Percentiles rank a stretch among this genome's conserved stretches.
Evolutionary conservation across 2,329 filamentous ascomycete genomes (phyloP).

Genomic region (Fusarium sp.): DNA sequence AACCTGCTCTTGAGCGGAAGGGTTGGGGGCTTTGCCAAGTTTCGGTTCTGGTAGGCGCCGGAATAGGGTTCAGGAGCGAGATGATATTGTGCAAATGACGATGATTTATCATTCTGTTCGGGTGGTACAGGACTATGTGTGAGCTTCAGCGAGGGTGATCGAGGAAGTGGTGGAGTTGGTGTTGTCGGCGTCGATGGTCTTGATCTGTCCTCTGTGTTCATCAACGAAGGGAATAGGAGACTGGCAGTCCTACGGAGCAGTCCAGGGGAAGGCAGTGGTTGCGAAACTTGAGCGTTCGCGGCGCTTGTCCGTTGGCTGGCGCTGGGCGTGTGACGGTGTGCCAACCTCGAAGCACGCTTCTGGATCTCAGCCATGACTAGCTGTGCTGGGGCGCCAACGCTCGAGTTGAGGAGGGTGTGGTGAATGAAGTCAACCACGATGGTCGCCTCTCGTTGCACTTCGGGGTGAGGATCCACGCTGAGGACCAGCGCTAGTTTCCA

Average conservation of each 20-base stretch:
- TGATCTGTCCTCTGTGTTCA: slow-evolving; percentile 60
- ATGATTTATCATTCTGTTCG: slow-evolving; percentile 76
- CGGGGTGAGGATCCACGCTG: slow-evolving; percentile 93
- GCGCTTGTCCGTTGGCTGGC: slow-evolving; percentile 58
- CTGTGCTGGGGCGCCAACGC: slow-evolving; percentile 78
- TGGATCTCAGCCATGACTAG: slow-evolving; percentile 80
- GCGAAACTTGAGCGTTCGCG: slow-evolving; percentile 51
- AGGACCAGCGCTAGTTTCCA: slow-evolving; percentile 95
- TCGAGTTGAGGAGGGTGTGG: slow-evolving; percentile 80
- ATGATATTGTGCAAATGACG: slow-evolving; percentile 76
- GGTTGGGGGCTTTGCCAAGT: slow-evolving; percentile 67
- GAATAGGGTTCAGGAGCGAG: slow-evolving; percentile 83
- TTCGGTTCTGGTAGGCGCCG: slow-evolving; percentile 75
- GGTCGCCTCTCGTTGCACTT: slow-evolving; percentile 87
- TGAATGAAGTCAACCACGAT: slow-evolving; percentile 90
- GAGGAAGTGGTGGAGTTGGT: slow-evolving; percentile 42
- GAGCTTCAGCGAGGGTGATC: slow-evolving; percentile 52
- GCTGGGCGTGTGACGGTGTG: slow-evolving; percentile 57
- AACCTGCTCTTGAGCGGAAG: slow-evolving; percentile 87
- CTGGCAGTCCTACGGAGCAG: slow-evolving; percentile 74
- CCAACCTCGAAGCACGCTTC: slow-evolving; percentile 60
- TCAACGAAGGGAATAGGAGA: slow-evolving; percentile 70
- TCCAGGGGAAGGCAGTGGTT: slow-evolving; percentile 67
- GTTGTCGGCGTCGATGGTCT: slow-evolving; percentile 49
- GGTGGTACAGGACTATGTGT: slow-evolving; percentile 67